Base-by-base conservation (phyloP, 2,329 filamentous ascomycete genomes). In the Cladosporium sp. region DNA sequence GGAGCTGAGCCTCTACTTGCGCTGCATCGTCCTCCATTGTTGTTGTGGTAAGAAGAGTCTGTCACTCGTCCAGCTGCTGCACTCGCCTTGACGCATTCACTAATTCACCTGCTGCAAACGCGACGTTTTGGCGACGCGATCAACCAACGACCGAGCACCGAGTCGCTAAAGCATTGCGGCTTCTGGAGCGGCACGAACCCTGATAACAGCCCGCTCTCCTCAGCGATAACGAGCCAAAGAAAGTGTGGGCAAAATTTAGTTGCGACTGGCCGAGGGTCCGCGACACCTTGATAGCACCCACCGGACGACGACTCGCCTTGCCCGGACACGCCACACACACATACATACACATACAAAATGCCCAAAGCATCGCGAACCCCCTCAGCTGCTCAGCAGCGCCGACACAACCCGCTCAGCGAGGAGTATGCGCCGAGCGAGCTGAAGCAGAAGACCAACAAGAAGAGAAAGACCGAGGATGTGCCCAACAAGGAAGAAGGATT, bases 331-430 rank as follows among this genome's bases (percentile, higher is more conserved):
- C 21, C 12, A 49, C 14, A 44, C 7, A 50, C 26, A 35, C 29
- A 50, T 28, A 35, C 29, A 56, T 50, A 63, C 26, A 49, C 26
- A 28, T 21, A 31, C 26, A 77, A 31, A 67, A 96, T 97, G 93
- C 92, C 93, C 44, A 96, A 96, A 82, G 88, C 89, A 65, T 83
- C 86, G 21, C 84, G 80, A 68, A 78, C 82, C 5, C 71, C 67
- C 70, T 81, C 79, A 70, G 83, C 83, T 66, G 80, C 77, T 16
- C 49, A 56, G 50, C 50, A 83, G 67, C 88, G 89, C 74, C 88
- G 91, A 70, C 94, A 97, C 80, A 96, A 96, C 72, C 93, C 94
- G 49, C 89, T 99, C 67, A 90, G 94, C 73, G 91, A 96, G 75
- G 95, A 98, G 84, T 98, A 75, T 80, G 89, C 72, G 84, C 92